A percentile compares a stretch with the other conserved stretches of the same genome.
phyloP scores from a whole-genome alignment of 1,284 basidiomycete genomes.

The Thelephora terrestris region DNA sequence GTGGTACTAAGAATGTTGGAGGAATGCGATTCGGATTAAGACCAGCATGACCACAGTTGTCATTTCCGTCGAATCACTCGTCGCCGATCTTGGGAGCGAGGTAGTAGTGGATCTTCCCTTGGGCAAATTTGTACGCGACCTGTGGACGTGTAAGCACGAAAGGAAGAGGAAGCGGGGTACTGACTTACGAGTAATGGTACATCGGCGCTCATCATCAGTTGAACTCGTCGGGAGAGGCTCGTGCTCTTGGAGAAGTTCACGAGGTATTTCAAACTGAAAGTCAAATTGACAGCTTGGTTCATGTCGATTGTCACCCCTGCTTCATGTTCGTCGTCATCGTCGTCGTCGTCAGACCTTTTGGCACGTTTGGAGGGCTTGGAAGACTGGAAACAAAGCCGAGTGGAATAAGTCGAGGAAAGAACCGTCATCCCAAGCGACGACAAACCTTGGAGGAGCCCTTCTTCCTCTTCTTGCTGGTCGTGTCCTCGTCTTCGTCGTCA shows the following conservation, averaged over 20 bases:
- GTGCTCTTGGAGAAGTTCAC: constrained; percentile 95
- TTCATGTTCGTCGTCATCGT: constrained; percentile 27
- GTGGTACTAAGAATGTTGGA: too few relatives aligned
- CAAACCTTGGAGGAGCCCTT: constrained; percentile 47
- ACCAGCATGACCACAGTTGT: not conserved
- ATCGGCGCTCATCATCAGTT: constrained; percentile 84
- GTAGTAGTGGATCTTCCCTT: constrained; percentile 80
- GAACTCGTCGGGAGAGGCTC: constrained; percentile 63
- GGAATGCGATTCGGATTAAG: not conserved
- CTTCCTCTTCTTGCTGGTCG: constrained; percentile 49
- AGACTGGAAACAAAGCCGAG: constrained; percentile 24
- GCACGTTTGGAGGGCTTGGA: constrained; percentile 39
- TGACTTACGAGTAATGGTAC: constrained; percentile 75
- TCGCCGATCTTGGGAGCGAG: constrained; percentile 85
- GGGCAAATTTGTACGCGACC: constrained; percentile 81
- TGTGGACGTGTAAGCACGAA: not conserved
- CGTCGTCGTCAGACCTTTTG: constrained; percentile 38
- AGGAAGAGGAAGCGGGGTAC: not conserved
- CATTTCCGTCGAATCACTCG: constrained; percentile 34
- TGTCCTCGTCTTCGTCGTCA: constrained; percentile 35
- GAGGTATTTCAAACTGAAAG: constrained; percentile 96
- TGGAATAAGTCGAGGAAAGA: not conserved
- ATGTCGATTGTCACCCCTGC: constrained; percentile 74
- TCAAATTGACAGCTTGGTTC: constrained; percentile 86
- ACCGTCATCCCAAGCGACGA: constrained; percentile 4